Percentiles rank a stretch among this genome's conserved stretches.
These are phyloP conservation scores for Toxicodendron radicans DNA, from an alignment of 345 rosid genomes.

Conservation along the genomic window DNA sequence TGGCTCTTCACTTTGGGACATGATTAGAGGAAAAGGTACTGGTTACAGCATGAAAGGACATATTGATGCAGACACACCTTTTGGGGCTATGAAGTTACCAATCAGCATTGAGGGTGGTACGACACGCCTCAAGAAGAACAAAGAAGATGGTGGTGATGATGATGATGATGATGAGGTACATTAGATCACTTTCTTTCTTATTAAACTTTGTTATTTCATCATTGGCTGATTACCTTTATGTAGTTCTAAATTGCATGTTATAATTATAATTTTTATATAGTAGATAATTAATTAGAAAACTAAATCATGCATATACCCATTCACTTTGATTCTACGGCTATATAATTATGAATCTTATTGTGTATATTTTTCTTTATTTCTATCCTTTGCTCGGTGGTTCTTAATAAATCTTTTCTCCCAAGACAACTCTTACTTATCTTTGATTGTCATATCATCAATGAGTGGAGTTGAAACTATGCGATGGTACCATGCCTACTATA, in stretches of 20 bases:
- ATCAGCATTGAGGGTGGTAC: constrained; percentile 90
- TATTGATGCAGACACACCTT: constrained; percentile 84
- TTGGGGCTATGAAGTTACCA: constrained; percentile 93
- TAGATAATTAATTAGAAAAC: not conserved
- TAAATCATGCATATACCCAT: not conserved
- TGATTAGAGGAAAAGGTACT: constrained; percentile 94
- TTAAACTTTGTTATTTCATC: not conserved
- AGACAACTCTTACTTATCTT: not conserved
- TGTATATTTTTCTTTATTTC: not conserved
- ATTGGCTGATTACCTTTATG: not conserved
- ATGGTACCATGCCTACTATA: not conserved
- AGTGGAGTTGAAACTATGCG: not conserved
- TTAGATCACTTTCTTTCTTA: not conserved
- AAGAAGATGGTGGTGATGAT: constrained; percentile 56
- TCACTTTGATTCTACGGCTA: constrained; percentile 1
- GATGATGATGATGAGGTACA: constrained; percentile 53
- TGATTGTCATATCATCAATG: not conserved
- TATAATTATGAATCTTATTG: not conserved
- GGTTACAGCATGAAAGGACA: constrained; percentile 87
- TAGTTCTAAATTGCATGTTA: not conserved
- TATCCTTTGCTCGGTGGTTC: not conserved
- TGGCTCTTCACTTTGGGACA: constrained; percentile 98
- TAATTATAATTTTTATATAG: not conserved
- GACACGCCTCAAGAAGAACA: constrained; percentile 81
- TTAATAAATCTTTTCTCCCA: not conserved